phyloP scores from a whole-genome alignment of 306 rosid genomes.

The Sophora flavescens region DNA sequence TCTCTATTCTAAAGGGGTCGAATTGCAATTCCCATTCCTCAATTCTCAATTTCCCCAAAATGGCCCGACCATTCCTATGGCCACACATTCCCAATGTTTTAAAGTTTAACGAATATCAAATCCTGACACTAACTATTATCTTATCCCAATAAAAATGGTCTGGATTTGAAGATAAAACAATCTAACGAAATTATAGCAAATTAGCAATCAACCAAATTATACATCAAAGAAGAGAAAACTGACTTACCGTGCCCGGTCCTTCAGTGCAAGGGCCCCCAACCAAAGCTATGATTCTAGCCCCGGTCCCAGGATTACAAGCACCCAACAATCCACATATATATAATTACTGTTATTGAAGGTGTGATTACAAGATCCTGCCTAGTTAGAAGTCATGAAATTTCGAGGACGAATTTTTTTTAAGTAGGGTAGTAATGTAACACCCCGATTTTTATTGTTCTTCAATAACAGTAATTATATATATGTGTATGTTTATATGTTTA shows the following conservation, averaged over 20 bases:
- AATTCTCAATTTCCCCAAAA: not conserved
- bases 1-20: constrained; percentile 58
- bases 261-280: constrained; percentile 99
- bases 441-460: too few relatives aligned
- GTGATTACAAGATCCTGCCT: too few relatives aligned
- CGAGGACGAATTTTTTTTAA: too few relatives aligned
- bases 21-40: not conserved
- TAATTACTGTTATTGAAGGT: too few relatives aligned
- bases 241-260: constrained; percentile 94
- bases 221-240: not conserved
- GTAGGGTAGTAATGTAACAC: too few relatives aligned
- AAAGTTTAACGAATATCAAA: not conserved
- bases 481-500: too few relatives aligned
- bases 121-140: not conserved
- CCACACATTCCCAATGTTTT: not conserved
- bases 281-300: constrained; percentile 90
- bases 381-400: too few relatives aligned
- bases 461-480: too few relatives aligned
- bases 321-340: constrained; percentile 90
- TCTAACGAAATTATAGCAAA: not conserved
- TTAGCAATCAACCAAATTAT: constrained; percentile 18
- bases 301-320: constrained; percentile 91
- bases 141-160: constrained; percentile 8
- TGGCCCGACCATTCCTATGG: not conserved
- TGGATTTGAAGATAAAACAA: not conserved